Evolutionary conservation across 306 rosid genomes (phyloP), one percentile per base, ranked within the genome.

Genomic region (Clitoria ternatea): DNA sequence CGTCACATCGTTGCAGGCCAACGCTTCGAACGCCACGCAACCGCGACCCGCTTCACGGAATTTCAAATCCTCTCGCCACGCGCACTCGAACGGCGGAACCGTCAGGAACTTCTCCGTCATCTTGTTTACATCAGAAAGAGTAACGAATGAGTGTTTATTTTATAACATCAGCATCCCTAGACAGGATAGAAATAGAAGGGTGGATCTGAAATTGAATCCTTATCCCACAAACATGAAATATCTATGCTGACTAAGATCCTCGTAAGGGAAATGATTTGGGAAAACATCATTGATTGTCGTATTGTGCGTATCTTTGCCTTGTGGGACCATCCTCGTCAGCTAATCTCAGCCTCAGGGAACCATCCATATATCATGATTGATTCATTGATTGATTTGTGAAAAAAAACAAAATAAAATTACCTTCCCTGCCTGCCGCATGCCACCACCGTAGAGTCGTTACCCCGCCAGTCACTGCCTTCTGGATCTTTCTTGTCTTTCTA

Each of bases 81-180:
- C 90, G 39, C 98, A 93, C 94, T 90, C 94, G 3, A 93, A 90
- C 6, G 97, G 98, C 11, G 98, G 89, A 76, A 93, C 98, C 0
- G 92, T 90, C 10, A 93, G 81, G 63, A 83, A 80, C 29, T 85
- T 88, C 57, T 87, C 92, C 82, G 83, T 74, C 82, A 43, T 67
- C 66, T 50, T 70, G 18, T 10, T 35, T 61, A 61, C 48, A 61
- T 68, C 73, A 22, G 36, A n/a, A n/a, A n/a, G n/a, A n/a, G n/a
- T n/a, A n/a, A n/a, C n/a, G n/a, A n/a, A n/a, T n/a, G n/a, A n/a
- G n/a, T n/a, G n/a, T n/a, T n/a, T n/a, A n/a, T n/a, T n/a, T n/a
- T n/a, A n/a, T n/a, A n/a, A 61, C 48, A 61, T 68, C 73, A 22
- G 36, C 35, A 3, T 68, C 73, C 9, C 12, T 9, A 65, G 15